Percentiles rank a stretch among this genome's conserved stretches.
Evolutionary conservation across 345 rosid genomes (phyloP).

Genomic region (Capsella bursapastoris): DNA sequence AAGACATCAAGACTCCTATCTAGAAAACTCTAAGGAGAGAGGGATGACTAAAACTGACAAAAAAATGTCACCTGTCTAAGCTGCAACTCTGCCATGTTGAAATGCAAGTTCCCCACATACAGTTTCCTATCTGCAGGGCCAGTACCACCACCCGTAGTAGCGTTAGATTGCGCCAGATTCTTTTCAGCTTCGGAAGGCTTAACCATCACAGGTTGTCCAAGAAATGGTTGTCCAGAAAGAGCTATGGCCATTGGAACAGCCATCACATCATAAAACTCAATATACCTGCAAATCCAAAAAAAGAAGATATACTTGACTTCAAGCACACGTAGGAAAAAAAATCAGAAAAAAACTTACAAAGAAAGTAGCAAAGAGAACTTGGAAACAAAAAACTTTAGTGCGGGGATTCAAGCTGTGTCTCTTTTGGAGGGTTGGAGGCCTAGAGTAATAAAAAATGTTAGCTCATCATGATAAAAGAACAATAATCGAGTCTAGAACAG

Average conservation of each 20-base stretch:
- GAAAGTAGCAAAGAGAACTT: constrained; percentile 61
- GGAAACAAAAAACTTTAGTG: constrained; percentile 70
- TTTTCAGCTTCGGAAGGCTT: constrained; percentile 99
- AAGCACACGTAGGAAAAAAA: constrained; percentile 35
- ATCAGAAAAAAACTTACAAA: constrained; percentile 56
- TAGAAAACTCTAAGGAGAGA: constrained; percentile 20
- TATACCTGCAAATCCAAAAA: constrained; percentile 70
- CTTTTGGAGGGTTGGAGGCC: constrained; percentile 70
- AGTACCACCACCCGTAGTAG: constrained; percentile 55
- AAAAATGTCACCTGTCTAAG: constrained; percentile 73
- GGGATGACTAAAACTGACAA: constrained; percentile 6
- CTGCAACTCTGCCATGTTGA: constrained; percentile 90
- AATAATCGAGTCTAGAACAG: constrained; percentile 32
- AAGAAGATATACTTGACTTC: constrained; percentile 48
- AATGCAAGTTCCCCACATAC: constrained; percentile 93
- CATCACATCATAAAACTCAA: constrained; percentile 93
- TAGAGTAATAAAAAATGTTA: constrained; percentile 62
- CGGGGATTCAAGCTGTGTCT: constrained; percentile 75
- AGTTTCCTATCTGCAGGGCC: constrained; percentile 91
- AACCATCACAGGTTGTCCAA: constrained; percentile 98
- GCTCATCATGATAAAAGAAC: constrained; percentile 43
- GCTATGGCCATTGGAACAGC: constrained; percentile 98
- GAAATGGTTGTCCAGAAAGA: constrained; percentile 78
- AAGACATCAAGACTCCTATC: neutral
- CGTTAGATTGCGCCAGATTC: constrained; percentile 82